Percentiles rank a stretch among this genome's conserved stretches.
Conservation (phyloP, 805 yeast species). For the Scheffersomyces ergatensis region DNA sequence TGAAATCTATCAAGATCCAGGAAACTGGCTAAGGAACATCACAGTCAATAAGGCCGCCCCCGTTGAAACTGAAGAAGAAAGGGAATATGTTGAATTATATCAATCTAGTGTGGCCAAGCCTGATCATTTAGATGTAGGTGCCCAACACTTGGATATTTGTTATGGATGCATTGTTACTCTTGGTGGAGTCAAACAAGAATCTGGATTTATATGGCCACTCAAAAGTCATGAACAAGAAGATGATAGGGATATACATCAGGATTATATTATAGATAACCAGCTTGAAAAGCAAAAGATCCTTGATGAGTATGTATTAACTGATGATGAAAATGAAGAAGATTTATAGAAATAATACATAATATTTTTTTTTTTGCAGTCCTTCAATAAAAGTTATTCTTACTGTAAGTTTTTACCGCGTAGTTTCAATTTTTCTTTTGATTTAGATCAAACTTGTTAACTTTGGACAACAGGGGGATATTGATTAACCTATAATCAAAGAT, state of each 20-base stretch:
- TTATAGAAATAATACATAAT: no score
- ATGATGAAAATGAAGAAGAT: conserved; percentile 22
- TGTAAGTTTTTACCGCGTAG: no score
- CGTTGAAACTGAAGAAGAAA: conserved; percentile 40
- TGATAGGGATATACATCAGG: conserved; percentile 5
- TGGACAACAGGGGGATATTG: no score
- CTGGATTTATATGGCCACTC: conserved; percentile 37
- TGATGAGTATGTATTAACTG: conserved; percentile 48
- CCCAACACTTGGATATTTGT: conserved; percentile 44
- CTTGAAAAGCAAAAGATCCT: conserved; percentile 36
- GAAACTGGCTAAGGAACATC: conserved; percentile 64
- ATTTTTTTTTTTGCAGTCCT: neutral
- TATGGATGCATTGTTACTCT: conserved; percentile 75
- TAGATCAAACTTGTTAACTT: no score
- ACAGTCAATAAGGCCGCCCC: conserved; percentile 60
- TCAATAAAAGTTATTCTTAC: no score
- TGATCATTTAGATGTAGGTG: conserved; percentile 2
- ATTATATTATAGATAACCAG: conserved; percentile 8
- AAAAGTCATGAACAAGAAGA: conserved; percentile 9
- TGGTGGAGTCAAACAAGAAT: conserved; percentile 32
- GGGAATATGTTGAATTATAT: conserved; percentile 17
- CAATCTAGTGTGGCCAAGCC: conserved; percentile 5
- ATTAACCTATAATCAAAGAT: conserved; percentile 21
- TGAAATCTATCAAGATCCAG: conserved; percentile 54
- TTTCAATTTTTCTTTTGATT: no score